Base-by-base conservation (phyloP, 2,329 filamentous ascomycete species). In the Trichoderma citrinoviride region DNA sequence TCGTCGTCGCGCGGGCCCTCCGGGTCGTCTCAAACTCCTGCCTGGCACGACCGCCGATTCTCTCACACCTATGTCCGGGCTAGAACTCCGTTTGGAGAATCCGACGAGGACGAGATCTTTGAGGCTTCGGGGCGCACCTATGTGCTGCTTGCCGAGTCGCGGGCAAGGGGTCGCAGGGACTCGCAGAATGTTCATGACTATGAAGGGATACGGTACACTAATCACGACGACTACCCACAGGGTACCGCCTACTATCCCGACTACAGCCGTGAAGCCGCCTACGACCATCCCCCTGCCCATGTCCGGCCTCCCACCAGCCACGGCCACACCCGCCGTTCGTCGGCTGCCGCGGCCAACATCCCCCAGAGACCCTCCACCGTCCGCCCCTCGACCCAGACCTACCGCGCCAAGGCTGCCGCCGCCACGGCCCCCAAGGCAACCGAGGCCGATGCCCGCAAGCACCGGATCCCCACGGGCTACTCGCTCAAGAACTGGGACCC, bases 401-500 rank as follows among this genome's bases (percentile, higher is more conserved):
- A 71, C 37, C 72, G 70, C 23, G 66, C 71, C 56, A 67, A 73
- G 47, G 73, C 78, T 14, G 73, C 77, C 17, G 67, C 77, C 8
- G 19, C 58, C n/a, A n/a, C 58, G 19, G 69, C 76, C 10, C 75
- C 77, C 62, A 79, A 81, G 72, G 86, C 86, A 6, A 89, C 85
- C 33, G 84, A 87, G 67, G 79, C 78, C 14, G 86, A 89, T 74
- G 85, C 86, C 41, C 81, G 80, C 72, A 81, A 78, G 75, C 90
- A 91, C 73, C 85, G 87, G 66, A 97, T 99, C 65, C 93, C 95
- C 2, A 78, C 87, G 1, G 94, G 95, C 68, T 99, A 96, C 81
- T 96, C 92, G 27, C 87, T 94, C 75, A 98, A 98, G 84, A 96
- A 98, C 81, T 98, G 95, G 95, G 95, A 99, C 76, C 94, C 94